phyloP scores from a whole-genome alignment of 2,329 filamentous ascomycete genomes.

The Colletotrichum neosansevieriae region DNA sequence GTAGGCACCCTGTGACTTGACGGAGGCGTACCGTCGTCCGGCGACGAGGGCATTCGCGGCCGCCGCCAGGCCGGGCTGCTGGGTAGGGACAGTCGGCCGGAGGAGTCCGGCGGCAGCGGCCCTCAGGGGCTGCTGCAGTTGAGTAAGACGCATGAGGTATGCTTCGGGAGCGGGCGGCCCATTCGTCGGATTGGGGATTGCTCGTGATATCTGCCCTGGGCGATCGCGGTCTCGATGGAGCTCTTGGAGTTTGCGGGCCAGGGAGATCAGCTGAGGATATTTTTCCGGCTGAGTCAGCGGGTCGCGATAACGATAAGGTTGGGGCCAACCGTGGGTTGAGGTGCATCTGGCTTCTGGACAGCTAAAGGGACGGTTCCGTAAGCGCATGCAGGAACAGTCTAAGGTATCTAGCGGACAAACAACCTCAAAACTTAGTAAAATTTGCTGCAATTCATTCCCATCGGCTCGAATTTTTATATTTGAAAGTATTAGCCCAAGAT shows the following conservation, averaged over 20 bases:
- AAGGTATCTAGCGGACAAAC: neutral
- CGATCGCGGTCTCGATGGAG: slow-evolving; percentile 26
- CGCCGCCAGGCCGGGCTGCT: slow-evolving; percentile 42
- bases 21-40: slow-evolving; percentile 67
- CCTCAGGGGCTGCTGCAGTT: slow-evolving; percentile 60
- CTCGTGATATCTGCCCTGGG: slow-evolving; percentile 10
- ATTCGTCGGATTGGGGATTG: slow-evolving; percentile 21
- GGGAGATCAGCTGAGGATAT: slow-evolving; percentile 36
- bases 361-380: neutral
- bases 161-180: slow-evolving; percentile 36
- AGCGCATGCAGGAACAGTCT: slow-evolving; percentile 6
- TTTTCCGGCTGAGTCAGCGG: slow-evolving; percentile 41
- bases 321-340: neutral
- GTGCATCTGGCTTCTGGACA: slow-evolving; percentile 36
- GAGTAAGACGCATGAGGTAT: slow-evolving; percentile 58
- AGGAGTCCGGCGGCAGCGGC: slow-evolving; percentile 52
- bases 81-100: slow-evolving; percentile 35
- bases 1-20: slow-evolving; percentile 76
- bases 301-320: slow-evolving; percentile 37
- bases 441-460: neutral
- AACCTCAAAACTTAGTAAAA: neutral
- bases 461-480: slow-evolving; percentile 38
- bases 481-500: slow-evolving; percentile 44
- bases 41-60: slow-evolving; percentile 56
- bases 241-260: slow-evolving; percentile 5